These are phyloP conservation scores for Geosmithia flava DNA, from an alignment of 2,329 filamentous ascomycete genomes.

Conservation along the genomic window DNA sequence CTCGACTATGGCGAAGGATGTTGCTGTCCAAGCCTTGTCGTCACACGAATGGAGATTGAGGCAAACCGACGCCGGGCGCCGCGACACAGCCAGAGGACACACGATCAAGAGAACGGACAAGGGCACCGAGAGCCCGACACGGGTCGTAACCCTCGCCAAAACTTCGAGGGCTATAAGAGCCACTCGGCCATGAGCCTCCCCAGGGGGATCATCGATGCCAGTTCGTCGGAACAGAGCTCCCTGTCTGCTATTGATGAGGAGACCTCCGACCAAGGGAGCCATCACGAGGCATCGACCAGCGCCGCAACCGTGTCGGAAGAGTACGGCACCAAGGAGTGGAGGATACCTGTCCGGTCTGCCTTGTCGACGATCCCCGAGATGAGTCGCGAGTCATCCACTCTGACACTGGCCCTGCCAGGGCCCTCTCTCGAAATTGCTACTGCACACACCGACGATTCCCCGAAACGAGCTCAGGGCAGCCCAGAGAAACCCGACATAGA, in stretches of 20 bases:
- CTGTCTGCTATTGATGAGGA: not conserved
- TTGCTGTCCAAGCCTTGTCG: slow-evolving; percentile 13
- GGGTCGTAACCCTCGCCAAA: not conserved
- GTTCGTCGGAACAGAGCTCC: not conserved
- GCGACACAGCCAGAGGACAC: not conserved
- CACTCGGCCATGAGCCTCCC: not conserved
- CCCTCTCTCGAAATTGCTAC: not conserved
- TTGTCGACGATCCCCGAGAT: not conserved
- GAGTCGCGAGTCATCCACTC: not conserved
- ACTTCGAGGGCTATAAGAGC: not conserved
- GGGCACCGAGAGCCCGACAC: not conserved
- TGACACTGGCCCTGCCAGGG: not conserved
- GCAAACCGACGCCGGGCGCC: slow-evolving; percentile 7
- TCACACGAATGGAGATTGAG: slow-evolving; percentile 17
- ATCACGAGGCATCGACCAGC: too few species aligned
- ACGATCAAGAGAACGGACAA: not conserved
- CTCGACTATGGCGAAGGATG: slow-evolving; percentile 13
- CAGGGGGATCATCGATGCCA: not conserved
- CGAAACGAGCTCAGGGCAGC: not conserved
- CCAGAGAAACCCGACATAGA: not conserved
- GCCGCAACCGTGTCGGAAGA: not conserved
- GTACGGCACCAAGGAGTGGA: not conserved
- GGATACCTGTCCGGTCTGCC: not conserved
- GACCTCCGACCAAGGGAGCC: too few species aligned
- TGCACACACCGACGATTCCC: not conserved